Percentiles rank a stretch among this genome's conserved stretches.
Conservation (phyloP, 75 land plant genomes). For the Picea glauca region DNA sequence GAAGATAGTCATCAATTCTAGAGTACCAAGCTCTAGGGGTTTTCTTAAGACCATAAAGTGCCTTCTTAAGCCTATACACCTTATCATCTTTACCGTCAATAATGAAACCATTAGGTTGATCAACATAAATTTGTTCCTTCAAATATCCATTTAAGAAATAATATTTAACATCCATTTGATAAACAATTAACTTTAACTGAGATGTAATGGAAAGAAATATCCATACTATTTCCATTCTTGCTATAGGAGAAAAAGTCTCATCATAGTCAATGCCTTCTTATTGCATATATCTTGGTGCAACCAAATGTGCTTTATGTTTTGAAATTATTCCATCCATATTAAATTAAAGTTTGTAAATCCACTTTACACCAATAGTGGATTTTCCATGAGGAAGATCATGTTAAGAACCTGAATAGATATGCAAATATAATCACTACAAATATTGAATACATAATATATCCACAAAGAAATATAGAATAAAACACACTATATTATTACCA, state of each 20-base stretch:
- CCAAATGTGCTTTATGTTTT: background rate
- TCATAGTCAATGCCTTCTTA: background rate
- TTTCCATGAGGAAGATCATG: background rate
- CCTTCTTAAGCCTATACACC: background rate
- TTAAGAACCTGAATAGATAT: too few species aligned
- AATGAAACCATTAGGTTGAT: background rate
- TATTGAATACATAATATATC: too few species aligned
- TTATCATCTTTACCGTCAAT: background rate
- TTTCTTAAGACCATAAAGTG: background rate
- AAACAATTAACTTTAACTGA: background rate
- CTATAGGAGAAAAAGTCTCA: background rate
- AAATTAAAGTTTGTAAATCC: background rate
- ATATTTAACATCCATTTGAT: background rate
- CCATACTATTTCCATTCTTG: background rate
- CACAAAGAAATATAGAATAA: too few species aligned
- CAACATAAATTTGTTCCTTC: background rate
- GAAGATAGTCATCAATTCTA: background rate
- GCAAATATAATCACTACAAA: too few species aligned
- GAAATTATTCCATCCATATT: background rate
- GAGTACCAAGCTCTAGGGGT: background rate
- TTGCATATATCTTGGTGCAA: background rate
- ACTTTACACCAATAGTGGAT: background rate
- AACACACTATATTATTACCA: too few species aligned
- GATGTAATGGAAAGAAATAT: background rate
- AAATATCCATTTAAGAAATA: background rate